A percentile compares a stretch with the other conserved stretches of the same genome.
phyloP scores from a whole-genome alignment of 306 rosid species.

The Gleditsia sinensis region DNA sequence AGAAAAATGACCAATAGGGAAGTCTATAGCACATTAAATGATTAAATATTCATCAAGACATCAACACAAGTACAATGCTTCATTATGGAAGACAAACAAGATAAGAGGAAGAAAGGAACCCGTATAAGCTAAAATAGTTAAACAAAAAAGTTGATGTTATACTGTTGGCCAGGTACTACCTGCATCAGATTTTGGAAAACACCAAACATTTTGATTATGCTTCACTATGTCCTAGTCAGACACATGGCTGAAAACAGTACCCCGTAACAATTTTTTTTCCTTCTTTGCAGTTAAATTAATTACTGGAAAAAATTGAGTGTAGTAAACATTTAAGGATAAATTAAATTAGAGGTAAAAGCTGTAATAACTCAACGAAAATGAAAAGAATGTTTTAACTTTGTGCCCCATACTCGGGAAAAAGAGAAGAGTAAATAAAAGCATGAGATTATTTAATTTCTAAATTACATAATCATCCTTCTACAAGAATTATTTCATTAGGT shows the following conservation, averaged over 20 bases:
- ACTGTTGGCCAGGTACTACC: slow-evolving; percentile 2
- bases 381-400: neutral
- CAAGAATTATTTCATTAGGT: neutral
- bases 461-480: slow-evolving; percentile 1
- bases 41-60: neutral
- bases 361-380: neutral
- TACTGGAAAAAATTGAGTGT: neutral
- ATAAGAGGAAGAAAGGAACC: slow-evolving; percentile 4
- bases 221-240: slow-evolving; percentile 11
- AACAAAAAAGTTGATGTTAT: neutral
- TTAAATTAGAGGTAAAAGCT: neutral
- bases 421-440: neutral
- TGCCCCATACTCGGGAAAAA: neutral
- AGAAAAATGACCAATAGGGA: neutral
- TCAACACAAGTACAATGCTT: neutral
- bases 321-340: neutral
- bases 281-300: neutral
- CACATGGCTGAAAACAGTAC: slow-evolving; percentile 15
- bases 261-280: neutral
- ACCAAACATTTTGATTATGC: neutral
- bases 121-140: neutral
- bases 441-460: neutral
- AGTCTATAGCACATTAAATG: neutral
- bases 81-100: slow-evolving; percentile 8
- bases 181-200: neutral